Evolutionary conservation across 139 green algal species (phyloP), one percentile per base, ranked within the genome.

Genomic region (Monoraphidium neglectum): DNA sequence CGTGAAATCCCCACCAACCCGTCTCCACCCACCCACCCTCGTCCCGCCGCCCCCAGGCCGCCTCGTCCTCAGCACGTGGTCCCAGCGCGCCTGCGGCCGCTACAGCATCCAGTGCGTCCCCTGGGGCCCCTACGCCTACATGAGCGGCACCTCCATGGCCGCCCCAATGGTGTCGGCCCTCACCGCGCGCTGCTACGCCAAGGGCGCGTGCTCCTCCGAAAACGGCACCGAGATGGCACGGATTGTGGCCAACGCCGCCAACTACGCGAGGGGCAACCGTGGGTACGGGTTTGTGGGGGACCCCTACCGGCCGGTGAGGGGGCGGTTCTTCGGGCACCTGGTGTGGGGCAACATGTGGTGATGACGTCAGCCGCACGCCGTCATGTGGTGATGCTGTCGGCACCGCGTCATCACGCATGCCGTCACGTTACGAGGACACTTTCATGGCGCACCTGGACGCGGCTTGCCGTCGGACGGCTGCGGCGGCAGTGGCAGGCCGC

Each of bases 271-370:
- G 49, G 36, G 13, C 30, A 66, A 73, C 63, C 73, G 46, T 23
- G 24, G 33, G 13, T 79, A 79, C 36, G 73, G 73, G 0, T 79
- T 79, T 35, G 5, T 46, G 21, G 73, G 73, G 3, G 73, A 79
- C 43, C 73, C 73, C 1, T 30, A 28, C 13, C 47, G 73, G n/a
- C 73, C 73, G 10, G 73, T 68, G 26, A 23, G 37, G 1, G 73
- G 64, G 0, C 71, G 72, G 73, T 79, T 73, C 51, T 79, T 73
- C 59, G 73, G 73, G 0, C 73, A 79, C 49, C 23, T 79, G 47
- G 66, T 73, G 26, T 79, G 36, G 56, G 73, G 73, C 21, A 79
- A 79, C 73, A 65, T 30, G 47, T 79, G 73, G 73, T 79, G 60
- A 78, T 18, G 69, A 3, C 8, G 43, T 8, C 8, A 21, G 43